phyloP scores from a whole-genome alignment of 192 early-diverging fungal species.

The Coemansia sp. region DNA sequence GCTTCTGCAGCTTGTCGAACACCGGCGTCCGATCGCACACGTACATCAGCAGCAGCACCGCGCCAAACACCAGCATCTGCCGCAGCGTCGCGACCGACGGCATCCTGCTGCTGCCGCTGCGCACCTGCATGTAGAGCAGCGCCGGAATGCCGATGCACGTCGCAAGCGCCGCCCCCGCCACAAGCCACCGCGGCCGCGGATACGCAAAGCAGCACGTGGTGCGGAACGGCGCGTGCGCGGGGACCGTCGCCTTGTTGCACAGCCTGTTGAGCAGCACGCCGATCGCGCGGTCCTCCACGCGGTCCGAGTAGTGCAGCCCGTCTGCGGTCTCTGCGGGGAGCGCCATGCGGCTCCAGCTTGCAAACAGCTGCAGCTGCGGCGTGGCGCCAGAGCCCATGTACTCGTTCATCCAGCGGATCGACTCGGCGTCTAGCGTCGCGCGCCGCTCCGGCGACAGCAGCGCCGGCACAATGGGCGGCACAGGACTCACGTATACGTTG shows the following conservation, averaged over 20 bases:
- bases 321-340: slow-evolving; percentile 58
- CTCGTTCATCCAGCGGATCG: slow-evolving; percentile 59
- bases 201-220: slow-evolving; percentile 67
- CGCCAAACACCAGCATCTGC: slow-evolving; percentile 58
- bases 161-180: slow-evolving; percentile 31
- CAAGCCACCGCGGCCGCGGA: slow-evolving; percentile 50
- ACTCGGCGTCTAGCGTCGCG: slow-evolving; percentile 45
- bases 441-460: slow-evolving; percentile 57
- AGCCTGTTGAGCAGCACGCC: slow-evolving; percentile 64
- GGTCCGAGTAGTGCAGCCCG: slow-evolving; percentile 68
- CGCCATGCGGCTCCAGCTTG: slow-evolving; percentile 58
- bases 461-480: slow-evolving; percentile 53
- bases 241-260: slow-evolving; percentile 60
- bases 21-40: slow-evolving; percentile 69
- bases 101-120: background rate
- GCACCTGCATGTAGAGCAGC: slow-evolving; percentile 1
- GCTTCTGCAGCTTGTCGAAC: slow-evolving; percentile 70
- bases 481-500: slow-evolving; percentile 41
- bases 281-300: slow-evolving; percentile 56
- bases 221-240: slow-evolving; percentile 48
- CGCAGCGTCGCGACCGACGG: slow-evolving; percentile 52
- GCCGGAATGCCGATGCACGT: slow-evolving; percentile 28
- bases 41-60: slow-evolving; percentile 63
- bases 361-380: slow-evolving; percentile 49
- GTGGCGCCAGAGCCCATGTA: slow-evolving; percentile 41